These are phyloP conservation scores for Ceratorhiza oryzae-sativae DNA, from an alignment of 1,284 basidiomycete species.

Conservation along the genomic window DNA sequence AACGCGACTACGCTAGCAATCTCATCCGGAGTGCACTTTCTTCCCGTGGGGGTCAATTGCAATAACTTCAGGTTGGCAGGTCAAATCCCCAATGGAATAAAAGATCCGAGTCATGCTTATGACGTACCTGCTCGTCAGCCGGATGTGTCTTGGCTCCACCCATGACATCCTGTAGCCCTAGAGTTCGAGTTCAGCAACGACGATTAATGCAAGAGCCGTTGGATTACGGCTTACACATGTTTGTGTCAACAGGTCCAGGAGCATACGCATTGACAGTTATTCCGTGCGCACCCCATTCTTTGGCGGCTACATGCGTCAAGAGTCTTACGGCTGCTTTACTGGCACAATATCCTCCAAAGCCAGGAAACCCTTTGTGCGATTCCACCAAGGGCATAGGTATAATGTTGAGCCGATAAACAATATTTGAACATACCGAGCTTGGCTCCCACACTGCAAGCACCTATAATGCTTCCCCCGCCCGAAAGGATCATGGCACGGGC, in stretches of 20 bases:
- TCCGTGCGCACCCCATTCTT: slow-evolving; percentile 16
- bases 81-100: too few species aligned
- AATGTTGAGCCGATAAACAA: too few species aligned
- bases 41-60: slow-evolving; percentile 5
- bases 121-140: not conserved
- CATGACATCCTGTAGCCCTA: slow-evolving; percentile 11
- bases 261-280: slow-evolving; percentile 35
- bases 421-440: not conserved
- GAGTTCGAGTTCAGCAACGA: not conserved
- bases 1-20: slow-evolving; percentile 15
- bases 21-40: slow-evolving; percentile 12
- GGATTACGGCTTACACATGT: slow-evolving; percentile 35
- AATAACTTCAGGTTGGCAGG: not conserved
- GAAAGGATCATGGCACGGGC: slow-evolving; percentile 24
- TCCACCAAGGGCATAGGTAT: not conserved
- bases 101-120: not conserved
- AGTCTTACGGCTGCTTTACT: slow-evolving; percentile 10
- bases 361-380: not conserved
- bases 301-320: slow-evolving; percentile 22
- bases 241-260: slow-evolving; percentile 17
- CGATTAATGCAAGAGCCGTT: too few species aligned
- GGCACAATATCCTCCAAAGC: slow-evolving; percentile 2
- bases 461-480: slow-evolving; percentile 22
- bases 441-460: slow-evolving; percentile 13
- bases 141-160: not conserved